Percentiles rank a stretch among this genome's conserved stretches.
These are phyloP conservation scores for Vitis hybrid DNA, from an alignment of 177 flowering plant species.

Conservation along the genomic window DNA sequence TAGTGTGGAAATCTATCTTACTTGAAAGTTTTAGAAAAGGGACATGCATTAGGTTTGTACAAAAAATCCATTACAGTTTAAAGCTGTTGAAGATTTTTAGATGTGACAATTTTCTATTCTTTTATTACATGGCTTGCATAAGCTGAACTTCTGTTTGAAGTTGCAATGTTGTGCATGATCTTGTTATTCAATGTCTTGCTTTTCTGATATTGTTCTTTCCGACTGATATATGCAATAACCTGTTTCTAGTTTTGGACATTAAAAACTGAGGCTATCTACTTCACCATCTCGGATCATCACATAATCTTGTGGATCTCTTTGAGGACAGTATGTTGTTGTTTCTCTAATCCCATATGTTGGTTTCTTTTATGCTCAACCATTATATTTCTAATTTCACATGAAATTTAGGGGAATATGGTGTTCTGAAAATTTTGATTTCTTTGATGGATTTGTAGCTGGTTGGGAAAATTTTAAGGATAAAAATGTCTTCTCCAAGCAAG, in stretches of 20 bases:
- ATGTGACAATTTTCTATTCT: neutral
- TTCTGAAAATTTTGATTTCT: neutral
- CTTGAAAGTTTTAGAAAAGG: too few species aligned
- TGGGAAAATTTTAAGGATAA: neutral
- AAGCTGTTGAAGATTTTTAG: too few species aligned
- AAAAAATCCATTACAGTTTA: neutral
- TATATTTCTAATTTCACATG: neutral
- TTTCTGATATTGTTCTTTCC: neutral
- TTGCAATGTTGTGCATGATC: neutral
- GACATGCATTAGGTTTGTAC: neutral
- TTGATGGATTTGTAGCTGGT: constrained; percentile 10
- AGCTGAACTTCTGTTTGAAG: neutral
- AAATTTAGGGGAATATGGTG: neutral
- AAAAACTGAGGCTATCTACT: constrained; percentile 5
- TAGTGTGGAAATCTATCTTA: too few species aligned
- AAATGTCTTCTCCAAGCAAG: constrained; percentile 85
- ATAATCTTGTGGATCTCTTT: neutral
- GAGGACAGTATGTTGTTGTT: constrained; percentile 1
- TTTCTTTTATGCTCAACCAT: neutral
- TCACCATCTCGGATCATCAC: neutral
- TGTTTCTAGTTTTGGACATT: neutral
- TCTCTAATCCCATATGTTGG: neutral
- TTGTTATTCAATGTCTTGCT: neutral
- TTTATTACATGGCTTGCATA: neutral
- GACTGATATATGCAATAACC: neutral